Base-by-base conservation (phyloP, 2,329 filamentous ascomycete species). In the Leptosphaerulina australis region DNA sequence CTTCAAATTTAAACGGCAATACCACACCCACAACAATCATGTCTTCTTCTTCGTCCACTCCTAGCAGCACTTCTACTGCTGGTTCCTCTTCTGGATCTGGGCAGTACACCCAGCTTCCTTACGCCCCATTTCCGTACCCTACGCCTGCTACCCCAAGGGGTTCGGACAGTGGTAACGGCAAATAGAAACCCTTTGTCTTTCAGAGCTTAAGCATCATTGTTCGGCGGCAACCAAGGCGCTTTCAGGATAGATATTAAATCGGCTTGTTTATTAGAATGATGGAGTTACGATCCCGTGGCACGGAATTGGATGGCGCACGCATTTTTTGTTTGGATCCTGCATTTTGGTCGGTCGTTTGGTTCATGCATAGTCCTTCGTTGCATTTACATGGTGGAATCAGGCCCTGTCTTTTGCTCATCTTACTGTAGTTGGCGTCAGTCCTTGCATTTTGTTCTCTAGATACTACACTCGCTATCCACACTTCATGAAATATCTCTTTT, bases 41-140 rank as follows among this genome's bases (percentile, higher is more conserved):
- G 69, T 72, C 69, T 60, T 71, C 69, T 15, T 56, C 60, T 21
- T 71, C 69, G 22, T 66, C 68, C 11, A 43, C 45, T 2, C 63
- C 68, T 14, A 58, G 60, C 17, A 67, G 54, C 51, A 72, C 69
- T 9, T 66, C 59, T n/a, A 70, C 67, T 3, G 57, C 64, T 8
- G 66, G 65, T 8, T 53, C 66, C 15, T 64, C 53, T 4, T 65
- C 68, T 4, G 65, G 65, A 24, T 62, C 66, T 18, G 55, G 51
- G 28, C 61, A 64, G 12, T 66, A 66, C 10, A 46, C 54, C 26
- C 64, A 70, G 40, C 66, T 72, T 5, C 69, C 69, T 0, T 72
- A 72, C 44, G 69, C 70, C 5, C 70, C 70, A 1, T 72, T 72
- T 39, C 70, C 70, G 11, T 72, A 71, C 51, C 69, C 67, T 1